phyloP scores from a whole-genome alignment of 768 basidiomycete species.

The Collybiopsis luxurians region DNA sequence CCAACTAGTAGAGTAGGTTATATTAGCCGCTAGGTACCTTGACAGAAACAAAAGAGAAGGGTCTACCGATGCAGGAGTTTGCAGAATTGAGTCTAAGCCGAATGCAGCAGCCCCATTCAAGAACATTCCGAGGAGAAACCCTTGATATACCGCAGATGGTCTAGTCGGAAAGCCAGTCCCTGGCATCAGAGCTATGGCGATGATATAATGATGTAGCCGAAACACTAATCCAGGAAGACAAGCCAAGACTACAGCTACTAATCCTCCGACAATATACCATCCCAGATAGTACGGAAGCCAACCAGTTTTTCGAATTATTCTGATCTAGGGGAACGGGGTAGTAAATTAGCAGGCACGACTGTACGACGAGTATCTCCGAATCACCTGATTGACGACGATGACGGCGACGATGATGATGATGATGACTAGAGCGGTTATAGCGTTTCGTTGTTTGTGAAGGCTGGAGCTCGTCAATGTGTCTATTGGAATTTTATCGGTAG shows the following conservation, averaged over 20 bases:
- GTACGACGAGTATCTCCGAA: neutral
- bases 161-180: constrained; percentile 81
- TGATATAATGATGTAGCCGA: constrained; percentile 81
- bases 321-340: constrained; percentile 26
- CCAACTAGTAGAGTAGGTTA: constrained; percentile 38
- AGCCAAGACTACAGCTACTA: constrained; percentile 64
- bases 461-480: constrained; percentile 71
- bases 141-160: constrained; percentile 76
- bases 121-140: constrained; percentile 80
- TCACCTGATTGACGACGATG: constrained; percentile 61
- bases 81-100: constrained; percentile 76
- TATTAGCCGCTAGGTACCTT: constrained; percentile 10
- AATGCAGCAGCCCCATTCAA: constrained; percentile 77
- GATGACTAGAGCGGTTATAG: constrained; percentile 64
- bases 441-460: constrained; percentile 62
- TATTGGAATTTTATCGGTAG: constrained; percentile 71
- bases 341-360: neutral
- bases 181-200: constrained; percentile 72
- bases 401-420: constrained; percentile 59
- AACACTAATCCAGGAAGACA: constrained; percentile 66
- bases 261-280: constrained; percentile 70
- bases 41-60: neutral
- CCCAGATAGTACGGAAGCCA: constrained; percentile 75
- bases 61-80: constrained; percentile 69
- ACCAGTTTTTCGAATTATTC: constrained; percentile 83